Evolutionary conservation across 169 alveolate species (phyloP), one percentile per base, ranked within the genome.

Genomic region (Plasmodium cynomolgi): DNA sequence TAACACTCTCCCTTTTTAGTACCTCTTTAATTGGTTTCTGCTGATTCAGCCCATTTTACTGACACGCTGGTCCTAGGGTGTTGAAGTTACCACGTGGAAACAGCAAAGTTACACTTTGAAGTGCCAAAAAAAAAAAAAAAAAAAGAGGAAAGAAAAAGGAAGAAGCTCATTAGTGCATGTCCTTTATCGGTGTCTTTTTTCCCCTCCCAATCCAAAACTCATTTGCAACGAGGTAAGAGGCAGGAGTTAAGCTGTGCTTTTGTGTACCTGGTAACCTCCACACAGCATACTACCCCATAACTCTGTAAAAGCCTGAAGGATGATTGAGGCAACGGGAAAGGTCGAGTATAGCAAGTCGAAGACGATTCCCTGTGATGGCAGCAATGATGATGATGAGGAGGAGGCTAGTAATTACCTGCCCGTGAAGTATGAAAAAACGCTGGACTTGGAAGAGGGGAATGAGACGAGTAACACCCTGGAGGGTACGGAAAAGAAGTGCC

Each of bases 301-400:
- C 1, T 29, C 15, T 68, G n/a, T 29, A 26, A 84, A 39, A 37
- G n/a, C 34, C 29, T 39, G 68, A 33, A 75, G 71, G 37, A 86
- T 86, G 93, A 86, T 86, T 34, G 81, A 79, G 41, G 6, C 93
- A 1, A 58, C 74, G 29, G 86, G 47, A 29, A 23, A 86, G 13
- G 20, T 86, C 31, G 84, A 86, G 26, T 86, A 86, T 29, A 75
- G 82, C 15, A 86, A 86, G 68, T 58, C 84, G n/a, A 77, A 86
- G 62, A 86, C 93, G 47, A 29, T 86, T 37, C 20, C 74, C 6
- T 86, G 86, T 79, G 80, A 56, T 83, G 34, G 91, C 23, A 29
- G 39, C 26, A 39, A 83, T 23, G 81, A 31, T 17, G 85, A 44
- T 6, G 73, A 56, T 75, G 80, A 83, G 9, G 41, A 83, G 9